Evolutionary conservation across 164 flowering plant species (phyloP), one percentile per base, ranked within the genome.

Genomic region (Sedum album): DNA sequence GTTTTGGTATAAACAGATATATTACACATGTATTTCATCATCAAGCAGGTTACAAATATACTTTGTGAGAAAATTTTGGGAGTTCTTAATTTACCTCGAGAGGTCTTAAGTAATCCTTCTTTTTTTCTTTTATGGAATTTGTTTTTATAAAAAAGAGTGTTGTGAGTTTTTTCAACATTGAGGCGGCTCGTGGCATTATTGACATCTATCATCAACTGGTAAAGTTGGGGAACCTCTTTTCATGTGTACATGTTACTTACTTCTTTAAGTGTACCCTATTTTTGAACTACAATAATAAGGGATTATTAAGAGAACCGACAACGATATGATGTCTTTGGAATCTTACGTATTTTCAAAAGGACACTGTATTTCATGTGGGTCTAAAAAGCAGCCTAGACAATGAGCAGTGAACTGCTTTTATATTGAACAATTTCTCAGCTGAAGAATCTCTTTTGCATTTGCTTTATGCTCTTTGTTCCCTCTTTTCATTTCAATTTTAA

Each of bases 311-410:
- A 55, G 14, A 55, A 23, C 60, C 60, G 60, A 55, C 60, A 55
- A 0, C 8, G 13, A 26, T 55, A 55, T 25, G 11, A 55, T 25
- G 60, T 21, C 2, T 14, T 25, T 55, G 60, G 60, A 55, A 23
- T 23, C 60, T 55, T 55, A 51, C 11, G 21, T 51, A 51, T n/a
- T n/a, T n/a, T 51, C n/a, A n/a, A 51, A 20, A 51, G 57, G 57
- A 51, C 57, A 21, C 28, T 55, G 60, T 55, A 31, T 11, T 55
- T 55, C 60, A 55, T 55, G 60, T 55, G 60, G 60, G 60, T 55
- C 60, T 55, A 55, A 26, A 55, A 55, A 55, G 60, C 8, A 11
- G 60, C 31, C 60, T 21, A 55, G 25, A 31, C 30, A 55, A 55
- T 55, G 60, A 21, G 31, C n/a, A 55, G 60, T 8, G 30, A 26